Conservation (phyloP, 2,329 filamentous ascomycete genomes). For the Cordyceps fumosorosea region DNA sequence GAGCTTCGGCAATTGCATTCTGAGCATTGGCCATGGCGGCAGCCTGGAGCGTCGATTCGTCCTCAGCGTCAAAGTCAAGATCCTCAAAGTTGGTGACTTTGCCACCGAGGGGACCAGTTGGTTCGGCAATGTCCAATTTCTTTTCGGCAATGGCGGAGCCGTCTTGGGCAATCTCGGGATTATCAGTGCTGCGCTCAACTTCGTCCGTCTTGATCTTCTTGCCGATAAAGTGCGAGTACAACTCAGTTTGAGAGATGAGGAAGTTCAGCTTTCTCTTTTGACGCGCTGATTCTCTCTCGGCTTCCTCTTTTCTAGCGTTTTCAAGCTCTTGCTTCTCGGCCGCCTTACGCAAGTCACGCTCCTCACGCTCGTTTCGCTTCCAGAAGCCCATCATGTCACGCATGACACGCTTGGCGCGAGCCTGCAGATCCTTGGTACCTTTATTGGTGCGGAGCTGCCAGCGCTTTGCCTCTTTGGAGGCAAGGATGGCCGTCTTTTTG, state of each 20-base stretch:
- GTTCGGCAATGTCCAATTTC: constrained; percentile 44
- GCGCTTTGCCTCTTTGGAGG: constrained; percentile 92
- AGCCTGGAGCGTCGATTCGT: constrained; percentile 72
- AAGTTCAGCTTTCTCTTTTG: constrained; percentile 99
- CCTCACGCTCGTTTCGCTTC: constrained; percentile 97
- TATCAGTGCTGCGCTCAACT: constrained; percentile 83
- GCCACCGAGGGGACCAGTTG: constrained; percentile 45
- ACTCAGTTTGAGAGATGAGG: constrained; percentile 95
- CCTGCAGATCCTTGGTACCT: constrained; percentile 95
- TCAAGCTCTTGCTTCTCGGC: constrained; percentile 95
- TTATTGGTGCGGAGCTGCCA: constrained; percentile 99
- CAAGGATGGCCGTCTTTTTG: constrained; percentile 93
- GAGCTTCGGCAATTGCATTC: constrained; percentile 88
- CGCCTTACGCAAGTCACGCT: constrained; percentile 86
- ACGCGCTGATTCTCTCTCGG: constrained; percentile 91
- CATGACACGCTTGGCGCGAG: constrained; percentile 95
- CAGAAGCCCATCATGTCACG: constrained; percentile 99
- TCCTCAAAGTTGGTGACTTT: constrained; percentile 94
- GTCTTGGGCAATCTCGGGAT: constrained; percentile 60
- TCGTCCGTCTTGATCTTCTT: constrained; percentile 99
- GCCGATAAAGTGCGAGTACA: constrained; percentile 98
- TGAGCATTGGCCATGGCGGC: constrained; percentile 95
- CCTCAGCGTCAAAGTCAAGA: constrained; percentile 91
- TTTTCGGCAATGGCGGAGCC: constrained; percentile 34
- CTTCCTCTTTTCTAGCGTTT: constrained; percentile 92